Evolutionary conservation across 768 basidiomycete species (phyloP), one percentile per base, ranked within the genome.

Genomic region (Pleurotus sapidus): DNA sequence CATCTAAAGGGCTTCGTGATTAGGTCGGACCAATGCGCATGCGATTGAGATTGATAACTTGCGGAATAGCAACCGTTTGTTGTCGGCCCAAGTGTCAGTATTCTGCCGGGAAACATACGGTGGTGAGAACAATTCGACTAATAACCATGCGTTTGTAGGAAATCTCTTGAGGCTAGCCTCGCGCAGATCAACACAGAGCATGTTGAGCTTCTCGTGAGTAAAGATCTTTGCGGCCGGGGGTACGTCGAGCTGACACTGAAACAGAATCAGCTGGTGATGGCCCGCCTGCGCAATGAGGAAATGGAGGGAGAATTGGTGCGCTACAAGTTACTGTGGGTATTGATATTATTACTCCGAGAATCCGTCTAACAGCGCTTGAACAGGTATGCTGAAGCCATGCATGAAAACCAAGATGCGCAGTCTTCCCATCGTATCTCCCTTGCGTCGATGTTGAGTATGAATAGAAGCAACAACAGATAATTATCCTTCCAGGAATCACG

Each of bases 301-400:
- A 79, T 96, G 59, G 97, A 98, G 70, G 82, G 86, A 57, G 93
- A 98, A 69, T 83, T 99, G 15, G 95, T 99, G 39, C 86, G 90
- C 42, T 98, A 97, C 74, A 97, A 97, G 73, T 75, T 97, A 46
- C 69, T 96, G 91, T 95, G 65, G 69, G 89, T 76, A 5, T 9
- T 27, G 17, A 5, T 51, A 38, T 15, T 34, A 34, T 30, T 25
- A 37, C 59, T 59, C 24, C 17, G 46, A 18, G 49, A 66, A 42
- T 56, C 37, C 40, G 23, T 47, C 46, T 34, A 30, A 12, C 8
- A 20, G 42, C 48, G 51, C 18, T 49, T 39, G 48, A 18, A 5
- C 46, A 82, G 80, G 50, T 83, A 83, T 63, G 82, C 91, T 12
- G 90, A 92, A 71, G 84, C 88, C 11, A 89, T 91, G 79, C 91